These are phyloP conservation scores for Myxozyma neotropica DNA, from an alignment of 805 yeast genomes.

Conservation along the genomic window DNA sequence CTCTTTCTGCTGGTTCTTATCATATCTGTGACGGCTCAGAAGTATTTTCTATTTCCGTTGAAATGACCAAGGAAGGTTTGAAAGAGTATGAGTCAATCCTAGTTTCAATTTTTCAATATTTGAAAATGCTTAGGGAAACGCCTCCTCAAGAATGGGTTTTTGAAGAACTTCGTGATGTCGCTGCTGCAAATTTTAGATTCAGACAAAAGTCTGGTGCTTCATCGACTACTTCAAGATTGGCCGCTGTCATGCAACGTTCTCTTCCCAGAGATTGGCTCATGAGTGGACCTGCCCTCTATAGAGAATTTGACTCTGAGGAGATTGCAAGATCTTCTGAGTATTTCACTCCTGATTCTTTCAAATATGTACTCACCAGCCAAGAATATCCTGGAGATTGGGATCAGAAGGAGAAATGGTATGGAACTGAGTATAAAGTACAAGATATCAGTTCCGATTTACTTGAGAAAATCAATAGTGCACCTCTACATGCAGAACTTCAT, in stretches of 20 bases:
- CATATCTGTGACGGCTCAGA: conserved; percentile 63
- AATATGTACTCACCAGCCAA: conserved; percentile 58
- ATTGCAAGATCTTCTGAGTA: conserved; percentile 54
- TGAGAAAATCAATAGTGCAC: conserved; percentile 42
- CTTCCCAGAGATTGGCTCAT: conserved; percentile 70
- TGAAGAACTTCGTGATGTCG: conserved; percentile 71
- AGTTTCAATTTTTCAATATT: conserved; percentile 67
- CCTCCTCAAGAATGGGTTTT: conserved; percentile 79
- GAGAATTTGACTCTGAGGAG: conserved; percentile 59
- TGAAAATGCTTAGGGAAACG: conserved; percentile 57
- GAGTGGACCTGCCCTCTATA: conserved; percentile 54
- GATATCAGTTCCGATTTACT: conserved; percentile 50
- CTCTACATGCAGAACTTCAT: conserved; percentile 46
- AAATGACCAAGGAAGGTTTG: conserved; percentile 72
- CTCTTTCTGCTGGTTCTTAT: conserved; percentile 68
- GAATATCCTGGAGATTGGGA: conserved; percentile 52
- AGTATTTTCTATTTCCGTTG: conserved; percentile 68
- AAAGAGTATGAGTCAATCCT: conserved; percentile 62
- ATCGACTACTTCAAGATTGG: conserved; percentile 68
- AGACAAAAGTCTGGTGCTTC: conserved; percentile 75
- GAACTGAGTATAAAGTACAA: conserved; percentile 68
- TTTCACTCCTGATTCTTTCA: conserved; percentile 62
- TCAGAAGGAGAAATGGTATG: conserved; percentile 80
- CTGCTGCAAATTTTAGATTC: conserved; percentile 73
- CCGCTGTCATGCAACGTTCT: conserved; percentile 60